Evolutionary conservation across 2,329 filamentous ascomycete species (phyloP), one percentile per base, ranked within the genome.

Genomic region (Fusarium tjaetaba): DNA sequence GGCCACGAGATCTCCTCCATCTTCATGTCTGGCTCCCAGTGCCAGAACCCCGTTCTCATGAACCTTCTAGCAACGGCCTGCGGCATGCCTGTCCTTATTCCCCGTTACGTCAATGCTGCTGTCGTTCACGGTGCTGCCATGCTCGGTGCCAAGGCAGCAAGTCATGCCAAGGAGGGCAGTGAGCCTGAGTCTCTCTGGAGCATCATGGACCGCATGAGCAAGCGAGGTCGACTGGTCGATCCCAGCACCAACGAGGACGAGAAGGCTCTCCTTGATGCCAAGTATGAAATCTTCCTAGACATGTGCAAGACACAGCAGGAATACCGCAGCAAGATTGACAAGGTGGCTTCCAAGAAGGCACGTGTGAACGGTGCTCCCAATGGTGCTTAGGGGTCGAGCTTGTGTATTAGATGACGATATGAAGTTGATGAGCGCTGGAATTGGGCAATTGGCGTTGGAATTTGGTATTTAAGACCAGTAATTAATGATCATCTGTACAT

Each of bases 21-120:
- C 83, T 99, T 98, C 89, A 98, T 99, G 96, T 97, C 94, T 9
- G 96, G 96, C 70, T 97, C 94, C 16, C 96, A 98, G 82, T 99
- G 96, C 86, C 95, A 98, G 84, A 99, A 99, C 83, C 90, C 92
- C 39, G 90, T 98, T 68, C 87, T 99, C 62, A 97, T 99, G 92
- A 89, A 91, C 65, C 90, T 99, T 22, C 93, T 99, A 77, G 95
- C 96, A 20, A 96, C 95, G 1, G 93, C 93, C 2, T 98, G 96
- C 84, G 88, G 91, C 76, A 95, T 97, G 92, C 96, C 96, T 3
- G 96, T 99, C 26, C 86, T 98, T 42, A 97, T 98, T 63, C 96
- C 96, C 2, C 89, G 93, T 58, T 98, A 99, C 79, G 94, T 98
- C 67, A 94, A 97, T 80, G 96, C 96, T 3, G 96, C 96, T 11